A percentile compares a stretch with the other conserved stretches of the same genome.
Conservation (phyloP, 495 filamentous ascomycete genomes). For the Zalerion maritima region DNA sequence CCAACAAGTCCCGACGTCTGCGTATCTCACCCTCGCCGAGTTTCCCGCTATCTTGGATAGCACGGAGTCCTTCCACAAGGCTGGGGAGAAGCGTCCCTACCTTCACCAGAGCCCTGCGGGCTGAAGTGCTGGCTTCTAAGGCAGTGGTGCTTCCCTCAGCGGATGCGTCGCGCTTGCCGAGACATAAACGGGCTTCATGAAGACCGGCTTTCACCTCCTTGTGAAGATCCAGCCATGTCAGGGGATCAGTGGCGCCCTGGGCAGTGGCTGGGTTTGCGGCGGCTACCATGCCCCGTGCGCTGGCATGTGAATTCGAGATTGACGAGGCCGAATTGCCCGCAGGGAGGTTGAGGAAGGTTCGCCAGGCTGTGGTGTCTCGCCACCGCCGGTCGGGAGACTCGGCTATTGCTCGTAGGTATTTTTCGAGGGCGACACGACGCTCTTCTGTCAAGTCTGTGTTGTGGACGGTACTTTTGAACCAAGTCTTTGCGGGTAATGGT, state of each 20-base stretch:
- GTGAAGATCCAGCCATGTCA: conserved; percentile 76
- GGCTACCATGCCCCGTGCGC: conserved; percentile 29
- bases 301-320: no score
- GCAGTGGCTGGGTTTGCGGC: conserved; percentile 24
- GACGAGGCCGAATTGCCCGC: conserved; percentile 29
- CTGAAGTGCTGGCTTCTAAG: conserved; percentile 57
- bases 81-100: conserved; percentile 50
- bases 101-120: conserved; percentile 68
- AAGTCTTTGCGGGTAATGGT: conserved; percentile 67
- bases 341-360: conserved; percentile 75
- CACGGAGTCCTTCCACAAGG: conserved; percentile 57
- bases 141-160: conserved; percentile 40
- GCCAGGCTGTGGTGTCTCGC: conserved; percentile 75
- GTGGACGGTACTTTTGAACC: conserved; percentile 65
- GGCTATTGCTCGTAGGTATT: conserved; percentile 72
- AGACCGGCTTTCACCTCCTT: conserved; percentile 68
- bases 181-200: conserved; percentile 62
- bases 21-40: conserved; percentile 82
- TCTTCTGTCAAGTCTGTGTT: conserved; percentile 67
- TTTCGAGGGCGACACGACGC: conserved; percentile 60
- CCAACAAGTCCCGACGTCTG: conserved; percentile 63
- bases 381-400: conserved; percentile 61
- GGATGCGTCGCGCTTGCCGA: conserved; percentile 65
- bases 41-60: conserved; percentile 25
- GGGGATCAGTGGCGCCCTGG: conserved; percentile 52